Evolutionary conservation across 192 early-diverging fungal species (phyloP).

Genomic region (Phlyctochytrium planicorne): DNA sequence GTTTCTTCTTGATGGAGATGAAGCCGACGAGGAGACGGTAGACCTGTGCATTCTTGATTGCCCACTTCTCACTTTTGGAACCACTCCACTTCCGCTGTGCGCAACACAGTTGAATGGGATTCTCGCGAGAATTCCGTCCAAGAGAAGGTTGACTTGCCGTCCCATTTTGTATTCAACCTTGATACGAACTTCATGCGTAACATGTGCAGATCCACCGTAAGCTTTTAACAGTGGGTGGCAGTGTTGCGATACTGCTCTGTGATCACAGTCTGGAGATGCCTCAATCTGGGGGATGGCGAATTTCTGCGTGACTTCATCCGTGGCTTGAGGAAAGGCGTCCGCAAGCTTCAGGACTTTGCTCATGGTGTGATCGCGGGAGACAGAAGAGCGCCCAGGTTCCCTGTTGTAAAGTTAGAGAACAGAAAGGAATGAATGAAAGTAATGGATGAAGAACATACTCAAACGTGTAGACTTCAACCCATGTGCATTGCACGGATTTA

Average conservation of each 20-base stretch:
- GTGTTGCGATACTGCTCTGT: background rate
- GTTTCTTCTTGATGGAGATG: background rate
- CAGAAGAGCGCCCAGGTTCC: background rate
- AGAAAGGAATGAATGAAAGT: no score
- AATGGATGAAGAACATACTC: background rate
- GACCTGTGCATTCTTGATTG: background rate
- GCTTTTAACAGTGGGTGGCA: background rate
- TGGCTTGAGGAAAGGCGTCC: no score
- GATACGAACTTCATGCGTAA: background rate
- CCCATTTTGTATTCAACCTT: background rate
- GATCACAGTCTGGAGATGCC: background rate
- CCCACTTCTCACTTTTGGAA: background rate
- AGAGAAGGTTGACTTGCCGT: background rate
- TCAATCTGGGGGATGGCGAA: background rate
- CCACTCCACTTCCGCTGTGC: background rate
- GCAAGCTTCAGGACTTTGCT: background rate
- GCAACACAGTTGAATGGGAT: background rate
- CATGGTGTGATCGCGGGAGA: background rate
- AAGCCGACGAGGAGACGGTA: background rate
- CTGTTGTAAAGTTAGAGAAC: background rate
- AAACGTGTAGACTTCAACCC: background rate
- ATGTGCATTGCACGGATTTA: background rate
- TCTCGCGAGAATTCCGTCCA: background rate
- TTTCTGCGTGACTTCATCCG: background rate
- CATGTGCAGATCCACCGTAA: background rate